phyloP scores from a whole-genome alignment of 768 basidiomycete species.

The Mrakia frigida region DNA sequence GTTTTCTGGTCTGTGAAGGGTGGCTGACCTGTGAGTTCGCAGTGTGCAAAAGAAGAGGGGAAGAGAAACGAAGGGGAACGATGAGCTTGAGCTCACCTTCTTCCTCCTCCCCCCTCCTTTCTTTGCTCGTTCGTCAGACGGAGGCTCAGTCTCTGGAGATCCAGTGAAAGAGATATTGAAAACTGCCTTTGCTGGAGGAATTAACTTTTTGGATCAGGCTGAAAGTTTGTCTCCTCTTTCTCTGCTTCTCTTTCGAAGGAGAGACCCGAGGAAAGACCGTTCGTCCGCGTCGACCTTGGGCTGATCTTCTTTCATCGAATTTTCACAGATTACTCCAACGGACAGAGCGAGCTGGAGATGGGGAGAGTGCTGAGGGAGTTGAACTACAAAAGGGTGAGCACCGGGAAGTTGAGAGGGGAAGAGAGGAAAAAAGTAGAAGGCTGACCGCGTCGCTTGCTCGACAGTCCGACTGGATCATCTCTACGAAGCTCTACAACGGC shows the following conservation, averaged over 20 bases:
- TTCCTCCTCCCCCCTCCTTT: not conserved
- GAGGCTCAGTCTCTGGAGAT: constrained; percentile 50
- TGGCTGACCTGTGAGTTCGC: constrained; percentile 4
- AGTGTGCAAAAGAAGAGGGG: not conserved
- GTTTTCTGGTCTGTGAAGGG: not conserved
- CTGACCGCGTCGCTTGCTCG: not conserved
- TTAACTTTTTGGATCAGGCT: constrained; percentile 20
- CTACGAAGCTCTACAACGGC: not conserved
- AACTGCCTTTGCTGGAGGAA: constrained; percentile 24
- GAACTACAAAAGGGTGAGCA: constrained; percentile 12
- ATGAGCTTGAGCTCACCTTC: not conserved
- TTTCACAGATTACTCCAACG: constrained; percentile 44
- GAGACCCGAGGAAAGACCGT: not conserved
- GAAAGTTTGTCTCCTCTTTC: not conserved
- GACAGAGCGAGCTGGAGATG: constrained; percentile 43
- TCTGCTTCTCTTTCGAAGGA: not conserved
- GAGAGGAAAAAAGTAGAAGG: not conserved
- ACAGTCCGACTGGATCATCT: constrained; percentile 67
- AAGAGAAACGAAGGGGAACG: not conserved
- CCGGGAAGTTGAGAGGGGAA: not conserved
- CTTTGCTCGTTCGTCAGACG: not conserved
- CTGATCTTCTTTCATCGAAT: not conserved
- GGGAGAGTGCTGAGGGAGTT: constrained; percentile 10
- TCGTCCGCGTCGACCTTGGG: not conserved
- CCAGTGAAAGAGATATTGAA: constrained; percentile 78